Base-by-base conservation (phyloP, 2,329 filamentous ascomycete species). In the Chrysoporthe austroafricana region DNA sequence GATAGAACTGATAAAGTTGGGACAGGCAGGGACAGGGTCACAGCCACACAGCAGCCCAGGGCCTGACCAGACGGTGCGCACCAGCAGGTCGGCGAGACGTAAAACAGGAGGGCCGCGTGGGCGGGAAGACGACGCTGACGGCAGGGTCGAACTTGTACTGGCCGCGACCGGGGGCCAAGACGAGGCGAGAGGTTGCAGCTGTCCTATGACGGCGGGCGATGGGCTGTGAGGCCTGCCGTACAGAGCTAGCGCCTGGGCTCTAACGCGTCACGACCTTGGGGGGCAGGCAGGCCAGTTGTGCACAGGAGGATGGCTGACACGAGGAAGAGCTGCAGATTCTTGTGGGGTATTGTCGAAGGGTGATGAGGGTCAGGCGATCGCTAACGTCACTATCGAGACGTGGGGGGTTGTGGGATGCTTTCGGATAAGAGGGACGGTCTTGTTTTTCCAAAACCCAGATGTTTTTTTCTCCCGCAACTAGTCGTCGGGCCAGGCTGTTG, bases 131-230 rank as follows among this genome's bases (percentile, higher is more conserved):
- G 50, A 32, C 26, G 50, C 50, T 4, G 26, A 26, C 50, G 32
- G 50, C 13, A 54, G 50, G 11, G 21, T 52, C 48, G 48, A 32
- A 32, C 48, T 21, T 52, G 26, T 52, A 57, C 60, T 64, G 65
- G 57, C 57, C 54, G 62, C 58, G 42, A 57, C 39, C 42, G 57
- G 66, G 62, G 57, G 56, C 32, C 50, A 26, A 43, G 60, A 58
- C 60, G 61, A 67, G 61, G 61, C 54, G 66, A 62, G 63, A 59
- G 62, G 62, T 54, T 58, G 58, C 48, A 65, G 57, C 26, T 46
- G 57, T 64, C 62, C 59, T 50, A 56, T 58, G 62, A 64, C 61
- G 43, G 32, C 64, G 56, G 42, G 34, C 42, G 56, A 42, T 32
- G 46, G 59, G 56, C 59, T 63, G 64, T 64, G 34, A 43, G 57